Percentiles rank a stretch among this genome's conserved stretches.
Conservation (phyloP, 768 basidiomycete species). For the Mycena filopes region DNA sequence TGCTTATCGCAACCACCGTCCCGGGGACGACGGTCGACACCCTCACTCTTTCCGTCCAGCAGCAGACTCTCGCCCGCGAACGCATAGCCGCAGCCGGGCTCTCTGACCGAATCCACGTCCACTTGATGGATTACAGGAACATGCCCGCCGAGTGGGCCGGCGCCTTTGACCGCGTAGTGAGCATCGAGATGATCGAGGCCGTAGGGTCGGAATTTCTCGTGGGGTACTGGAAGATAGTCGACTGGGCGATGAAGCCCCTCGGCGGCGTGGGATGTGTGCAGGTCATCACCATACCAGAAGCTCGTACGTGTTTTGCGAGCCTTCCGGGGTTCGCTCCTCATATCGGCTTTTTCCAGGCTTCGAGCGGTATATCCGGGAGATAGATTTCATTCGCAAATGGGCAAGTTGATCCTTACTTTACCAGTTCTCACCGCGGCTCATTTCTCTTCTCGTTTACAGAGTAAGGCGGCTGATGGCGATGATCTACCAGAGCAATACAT, state of each 20-base stretch:
- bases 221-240: constrained; percentile 70
- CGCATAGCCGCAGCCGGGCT: constrained; percentile 65
- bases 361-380: constrained; percentile 63
- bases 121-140: constrained; percentile 79
- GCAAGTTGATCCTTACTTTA: constrained; percentile 46
- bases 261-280: constrained; percentile 76
- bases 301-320: constrained; percentile 55
- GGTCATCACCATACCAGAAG: constrained; percentile 81
- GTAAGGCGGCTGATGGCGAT: background rate
- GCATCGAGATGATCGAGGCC: constrained; percentile 83
- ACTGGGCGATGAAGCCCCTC: constrained; percentile 71
- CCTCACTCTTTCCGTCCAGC: constrained; percentile 75
- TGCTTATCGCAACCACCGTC: constrained; percentile 64
- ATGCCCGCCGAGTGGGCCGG: constrained; percentile 73
- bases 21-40: constrained; percentile 74
- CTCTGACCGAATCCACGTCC: constrained; percentile 65
- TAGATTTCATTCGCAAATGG: constrained; percentile 87
- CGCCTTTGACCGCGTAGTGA: constrained; percentile 76
- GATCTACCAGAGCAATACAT: background rate
- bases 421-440: background rate
- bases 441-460: constrained; percentile 11
- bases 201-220: constrained; percentile 75
- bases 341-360: constrained; percentile 51
- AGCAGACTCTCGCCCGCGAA: constrained; percentile 66
- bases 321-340: constrained; percentile 22